A percentile compares a stretch with the other conserved stretches of the same genome.
These are phyloP conservation scores for Amphicarpaea edgeworthii DNA, from an alignment of 306 rosid genomes.

Conservation along the genomic window DNA sequence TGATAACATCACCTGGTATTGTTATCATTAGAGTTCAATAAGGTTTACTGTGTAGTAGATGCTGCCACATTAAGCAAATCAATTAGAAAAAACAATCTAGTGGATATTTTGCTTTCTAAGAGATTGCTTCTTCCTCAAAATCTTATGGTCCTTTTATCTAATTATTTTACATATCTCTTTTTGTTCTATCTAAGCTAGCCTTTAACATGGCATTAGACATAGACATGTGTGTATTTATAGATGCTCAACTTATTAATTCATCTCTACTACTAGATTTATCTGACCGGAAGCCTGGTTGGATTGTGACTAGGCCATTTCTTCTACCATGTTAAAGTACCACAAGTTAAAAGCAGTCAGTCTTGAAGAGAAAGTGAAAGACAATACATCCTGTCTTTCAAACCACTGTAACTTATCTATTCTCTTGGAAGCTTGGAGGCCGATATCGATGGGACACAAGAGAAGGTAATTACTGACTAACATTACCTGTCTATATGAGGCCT, in stretches of 20 bases:
- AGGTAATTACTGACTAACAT: slow-evolving; percentile 58
- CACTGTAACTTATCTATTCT: slow-evolving; percentile 58
- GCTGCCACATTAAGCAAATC: neutral
- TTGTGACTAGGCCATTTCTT: slow-evolving; percentile 71
- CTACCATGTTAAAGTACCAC: slow-evolving; percentile 69
- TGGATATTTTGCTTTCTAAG: slow-evolving; percentile 15
- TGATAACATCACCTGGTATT: slow-evolving; percentile 11
- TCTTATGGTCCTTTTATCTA: neutral
- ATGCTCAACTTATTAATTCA: slow-evolving; percentile 18
- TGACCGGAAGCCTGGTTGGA: slow-evolving; percentile 37
- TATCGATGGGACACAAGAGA: slow-evolving; percentile 90
- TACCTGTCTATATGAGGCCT: slow-evolving; percentile 13
- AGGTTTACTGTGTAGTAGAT: slow-evolving; percentile 20
- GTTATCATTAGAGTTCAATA: slow-evolving; percentile 13
- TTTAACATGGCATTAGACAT: slow-evolving; percentile 16
- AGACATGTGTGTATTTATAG: slow-evolving; percentile 12
- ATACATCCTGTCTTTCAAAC: slow-evolving; percentile 51
- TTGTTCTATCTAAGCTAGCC: slow-evolving; percentile 8
- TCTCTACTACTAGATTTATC: slow-evolving; percentile 22
- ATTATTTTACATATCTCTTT: neutral
- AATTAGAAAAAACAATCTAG: slow-evolving; percentile 13
- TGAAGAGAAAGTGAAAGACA: slow-evolving; percentile 49
- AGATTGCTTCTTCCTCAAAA: slow-evolving; percentile 24
- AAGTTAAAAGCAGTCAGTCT: slow-evolving; percentile 58
- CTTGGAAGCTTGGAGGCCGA: slow-evolving; percentile 91